These are phyloP conservation scores for Penicillium corylophilum DNA, from an alignment of 2,329 filamentous ascomycete species.

Conservation along the genomic window DNA sequence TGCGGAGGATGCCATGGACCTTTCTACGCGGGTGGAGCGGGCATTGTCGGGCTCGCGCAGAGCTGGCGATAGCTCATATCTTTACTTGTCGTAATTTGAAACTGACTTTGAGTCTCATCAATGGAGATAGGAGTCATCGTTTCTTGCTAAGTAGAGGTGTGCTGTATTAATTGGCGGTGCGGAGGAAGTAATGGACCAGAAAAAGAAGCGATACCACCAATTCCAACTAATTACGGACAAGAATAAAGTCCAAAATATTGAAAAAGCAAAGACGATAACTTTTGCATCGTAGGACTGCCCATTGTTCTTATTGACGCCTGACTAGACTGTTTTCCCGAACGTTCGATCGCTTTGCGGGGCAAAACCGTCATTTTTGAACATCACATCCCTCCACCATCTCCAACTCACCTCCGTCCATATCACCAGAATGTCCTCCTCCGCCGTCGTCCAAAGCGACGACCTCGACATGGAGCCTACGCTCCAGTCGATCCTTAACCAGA, in stretches of 20 bases:
- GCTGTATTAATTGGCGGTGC: not conserved
- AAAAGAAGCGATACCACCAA: not conserved
- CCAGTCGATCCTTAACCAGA: conserved; percentile 92
- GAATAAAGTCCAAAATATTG: not conserved
- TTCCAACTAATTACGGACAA: not conserved
- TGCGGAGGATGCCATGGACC: conserved; percentile 26
- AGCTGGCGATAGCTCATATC: not conserved
- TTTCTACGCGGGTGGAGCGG: conserved; percentile 1
- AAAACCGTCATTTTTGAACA: conserved; percentile 16
- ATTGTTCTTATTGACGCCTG: not conserved
- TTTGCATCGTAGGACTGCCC: not conserved
- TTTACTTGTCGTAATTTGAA: not conserved
- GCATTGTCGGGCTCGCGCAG: not conserved
- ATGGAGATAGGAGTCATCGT: not conserved
- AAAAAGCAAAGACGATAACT: not conserved
- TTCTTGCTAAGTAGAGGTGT: not conserved
- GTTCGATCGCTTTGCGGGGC: conserved; percentile 32
- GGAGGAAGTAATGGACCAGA: not conserved
- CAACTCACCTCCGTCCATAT: conserved; percentile 2
- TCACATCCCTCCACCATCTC: conserved; percentile 5
- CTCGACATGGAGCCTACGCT: conserved; percentile 81
- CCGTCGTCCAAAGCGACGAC: conserved; percentile 58
- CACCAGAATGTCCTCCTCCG: conserved; percentile 43
- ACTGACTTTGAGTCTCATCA: not conserved
- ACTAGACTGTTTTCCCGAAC: conserved; percentile 29